phyloP scores from a whole-genome alignment of 2,329 filamentous ascomycete species.

The Colletotrichum sp. region DNA sequence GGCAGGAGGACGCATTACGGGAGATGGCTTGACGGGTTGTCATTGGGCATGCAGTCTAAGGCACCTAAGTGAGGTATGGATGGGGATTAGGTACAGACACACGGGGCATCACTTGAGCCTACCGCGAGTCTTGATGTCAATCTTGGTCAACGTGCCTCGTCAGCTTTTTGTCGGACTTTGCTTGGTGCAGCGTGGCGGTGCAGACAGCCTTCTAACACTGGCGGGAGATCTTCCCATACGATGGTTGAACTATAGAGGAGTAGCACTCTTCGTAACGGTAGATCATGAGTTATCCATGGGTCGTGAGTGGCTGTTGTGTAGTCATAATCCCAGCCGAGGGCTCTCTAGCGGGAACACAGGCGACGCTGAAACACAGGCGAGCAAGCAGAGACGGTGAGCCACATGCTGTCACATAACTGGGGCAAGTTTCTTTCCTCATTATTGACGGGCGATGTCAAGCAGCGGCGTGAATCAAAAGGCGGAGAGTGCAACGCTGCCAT shows the following conservation, averaged over 20 bases:
- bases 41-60: neutral
- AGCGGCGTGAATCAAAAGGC: neutral
- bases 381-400: neutral
- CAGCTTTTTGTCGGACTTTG: neutral
- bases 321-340: neutral
- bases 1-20: neutral
- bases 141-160: neutral
- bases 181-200: neutral
- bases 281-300: neutral
- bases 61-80: neutral
- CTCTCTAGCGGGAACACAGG: neutral
- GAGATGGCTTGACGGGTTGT: neutral
- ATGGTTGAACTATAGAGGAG: neutral
- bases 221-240: neutral
- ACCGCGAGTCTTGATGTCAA: neutral
- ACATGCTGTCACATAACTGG: neutral
- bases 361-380: neutral
- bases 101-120: neutral
- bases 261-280: neutral
- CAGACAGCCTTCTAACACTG: neutral
- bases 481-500: constrained; percentile 4
- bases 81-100: neutral
- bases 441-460: neutral
- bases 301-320: neutral
- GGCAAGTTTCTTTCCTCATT: too few species aligned